Conservation (phyloP, 768 basidiomycete species). For the Termitomyces sp. region DNA sequence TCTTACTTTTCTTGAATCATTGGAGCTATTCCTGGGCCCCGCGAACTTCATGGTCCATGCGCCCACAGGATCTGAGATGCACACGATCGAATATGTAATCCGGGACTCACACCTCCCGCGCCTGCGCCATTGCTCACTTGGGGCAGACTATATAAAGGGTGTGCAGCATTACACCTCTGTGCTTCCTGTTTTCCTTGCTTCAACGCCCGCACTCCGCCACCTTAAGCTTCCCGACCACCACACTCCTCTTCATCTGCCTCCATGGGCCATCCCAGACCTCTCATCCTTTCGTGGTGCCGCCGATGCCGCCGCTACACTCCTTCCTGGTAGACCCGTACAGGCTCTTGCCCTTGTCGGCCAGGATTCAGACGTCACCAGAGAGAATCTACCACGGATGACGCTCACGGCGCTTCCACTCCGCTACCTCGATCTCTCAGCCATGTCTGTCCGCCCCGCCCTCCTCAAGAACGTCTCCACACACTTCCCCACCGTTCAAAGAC, state of each 20-base stretch:
- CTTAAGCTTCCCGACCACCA: constrained; percentile 47
- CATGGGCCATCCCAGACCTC: constrained; percentile 45
- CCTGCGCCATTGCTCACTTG: constrained; percentile 39
- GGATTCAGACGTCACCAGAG: constrained; percentile 51
- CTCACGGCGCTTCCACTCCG: constrained; percentile 45
- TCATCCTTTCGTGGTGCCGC: constrained; percentile 58
- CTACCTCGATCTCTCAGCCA: constrained; percentile 55
- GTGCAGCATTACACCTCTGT: constrained; percentile 37
- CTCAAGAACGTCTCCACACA: constrained; percentile 53
- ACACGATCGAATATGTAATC: constrained; percentile 47
- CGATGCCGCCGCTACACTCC: constrained; percentile 52
- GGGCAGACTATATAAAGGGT: constrained; percentile 43
- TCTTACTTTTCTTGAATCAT: constrained; percentile 44
- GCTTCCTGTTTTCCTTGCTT: constrained; percentile 40
- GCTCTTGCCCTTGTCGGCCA: constrained; percentile 53
- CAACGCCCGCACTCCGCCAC: constrained; percentile 39
- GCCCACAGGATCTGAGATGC: constrained; percentile 19
- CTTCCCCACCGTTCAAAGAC: constrained; percentile 45
- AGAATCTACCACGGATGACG: constrained; percentile 50
- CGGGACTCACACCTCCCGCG: constrained; percentile 35
- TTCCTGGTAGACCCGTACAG: constrained; percentile 61
- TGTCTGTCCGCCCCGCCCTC: constrained; percentile 55
- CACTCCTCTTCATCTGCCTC: constrained; percentile 36
- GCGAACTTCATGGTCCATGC: constrained; percentile 30
- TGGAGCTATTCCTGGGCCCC: constrained; percentile 52